Percentiles rank a stretch among this genome's conserved stretches.
phyloP scores from a whole-genome alignment of 371 early-diverging fungal genomes.

The Mucor mucedo region DNA sequence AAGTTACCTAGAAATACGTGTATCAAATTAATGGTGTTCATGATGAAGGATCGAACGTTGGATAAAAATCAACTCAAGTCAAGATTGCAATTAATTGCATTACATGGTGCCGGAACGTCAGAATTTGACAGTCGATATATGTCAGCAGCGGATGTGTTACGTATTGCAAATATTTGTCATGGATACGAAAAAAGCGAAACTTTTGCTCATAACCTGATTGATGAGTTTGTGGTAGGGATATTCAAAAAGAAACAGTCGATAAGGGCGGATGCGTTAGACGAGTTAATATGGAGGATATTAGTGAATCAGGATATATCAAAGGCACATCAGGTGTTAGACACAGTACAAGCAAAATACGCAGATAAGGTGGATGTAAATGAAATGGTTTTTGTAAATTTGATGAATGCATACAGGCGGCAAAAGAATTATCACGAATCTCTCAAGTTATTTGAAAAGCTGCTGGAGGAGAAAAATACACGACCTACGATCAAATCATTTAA shows the following conservation, averaged over 20 bases:
- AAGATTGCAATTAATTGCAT: constrained; percentile 31
- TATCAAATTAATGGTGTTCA: constrained; percentile 34
- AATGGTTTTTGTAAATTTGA: constrained; percentile 35
- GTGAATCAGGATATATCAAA: constrained; percentile 18
- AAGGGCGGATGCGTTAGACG: constrained; percentile 34
- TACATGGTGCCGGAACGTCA: constrained; percentile 22
- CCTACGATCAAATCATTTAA: constrained; percentile 54
- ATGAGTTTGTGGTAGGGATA: constrained; percentile 25
- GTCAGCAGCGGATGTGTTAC: constrained; percentile 29
- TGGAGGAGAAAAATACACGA: constrained; percentile 30
- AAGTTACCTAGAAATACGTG: constrained; percentile 31
- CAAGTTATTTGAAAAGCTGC: constrained; percentile 45
- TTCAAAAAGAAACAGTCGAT: constrained; percentile 19
- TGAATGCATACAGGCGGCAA: constrained; percentile 31
- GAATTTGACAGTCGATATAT: constrained; percentile 27
- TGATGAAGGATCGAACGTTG: constrained; percentile 27
- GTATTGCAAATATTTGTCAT: constrained; percentile 34
- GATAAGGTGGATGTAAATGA: constrained; percentile 26
- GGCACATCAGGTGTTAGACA: constrained; percentile 25
- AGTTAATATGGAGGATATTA: constrained; percentile 33
- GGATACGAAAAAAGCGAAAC: constrained; percentile 13
- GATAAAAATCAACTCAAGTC: constrained; percentile 24
- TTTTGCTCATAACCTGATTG: constrained; percentile 21
- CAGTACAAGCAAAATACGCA: not conserved
- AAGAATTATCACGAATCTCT: constrained; percentile 38